Evolutionary conservation across 345 rosid species (phyloP).

Genomic region (Mallotus nudiflorus): DNA sequence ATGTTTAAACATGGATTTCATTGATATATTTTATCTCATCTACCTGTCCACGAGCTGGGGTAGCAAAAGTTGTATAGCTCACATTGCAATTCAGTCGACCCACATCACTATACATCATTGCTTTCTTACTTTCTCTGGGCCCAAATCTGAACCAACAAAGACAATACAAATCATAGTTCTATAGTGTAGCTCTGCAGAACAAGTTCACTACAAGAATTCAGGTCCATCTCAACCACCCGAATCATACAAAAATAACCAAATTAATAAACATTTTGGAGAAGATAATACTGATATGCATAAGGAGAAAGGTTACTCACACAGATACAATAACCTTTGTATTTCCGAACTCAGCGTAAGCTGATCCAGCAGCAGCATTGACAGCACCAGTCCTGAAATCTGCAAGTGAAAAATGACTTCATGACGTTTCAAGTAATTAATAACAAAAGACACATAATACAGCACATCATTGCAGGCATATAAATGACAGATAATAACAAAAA

Average conservation of each 20-base stretch:
- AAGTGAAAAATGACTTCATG: conserved; percentile 11
- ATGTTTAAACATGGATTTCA: background rate
- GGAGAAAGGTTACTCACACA: conserved; percentile 60
- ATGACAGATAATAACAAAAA: background rate
- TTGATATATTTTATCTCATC: background rate
- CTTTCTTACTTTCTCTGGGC: conserved; percentile 98
- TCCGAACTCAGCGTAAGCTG: conserved; percentile 97
- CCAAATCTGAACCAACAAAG: conserved; percentile 63
- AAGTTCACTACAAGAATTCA: background rate
- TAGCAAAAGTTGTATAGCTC: conserved; percentile 82
- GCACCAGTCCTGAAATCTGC: conserved; percentile 83
- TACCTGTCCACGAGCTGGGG: conserved; percentile 76
- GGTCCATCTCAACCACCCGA: background rate
- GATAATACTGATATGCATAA: background rate
- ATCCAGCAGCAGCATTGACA: conserved; percentile 87
- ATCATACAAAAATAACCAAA: background rate
- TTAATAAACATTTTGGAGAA: conserved; percentile 3
- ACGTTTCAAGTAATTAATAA: background rate
- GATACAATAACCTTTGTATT: conserved; percentile 95
- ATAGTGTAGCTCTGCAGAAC: background rate
- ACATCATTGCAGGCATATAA: too few relatives aligned
- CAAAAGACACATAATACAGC: background rate
- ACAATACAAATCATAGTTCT: background rate
- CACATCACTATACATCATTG: conserved; percentile 79
- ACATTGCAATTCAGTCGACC: conserved; percentile 87